Conservation (phyloP, 208 protist species). For the Leishmania tropica region DNA sequence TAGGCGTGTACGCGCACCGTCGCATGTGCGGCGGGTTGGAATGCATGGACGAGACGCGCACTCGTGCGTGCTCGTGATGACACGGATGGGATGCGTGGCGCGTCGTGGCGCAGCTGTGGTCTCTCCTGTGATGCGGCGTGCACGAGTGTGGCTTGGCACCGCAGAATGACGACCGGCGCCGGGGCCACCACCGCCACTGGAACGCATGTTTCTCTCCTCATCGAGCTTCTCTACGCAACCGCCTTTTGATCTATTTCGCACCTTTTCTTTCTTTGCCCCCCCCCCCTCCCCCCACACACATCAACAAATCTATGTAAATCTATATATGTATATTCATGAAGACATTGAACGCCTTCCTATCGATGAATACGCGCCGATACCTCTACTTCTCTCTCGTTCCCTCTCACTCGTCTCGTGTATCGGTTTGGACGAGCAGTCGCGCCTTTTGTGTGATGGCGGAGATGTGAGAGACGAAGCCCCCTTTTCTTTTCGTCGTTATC, state of each 20-base stretch:
- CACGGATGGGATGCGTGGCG: background rate
- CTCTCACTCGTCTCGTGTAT: no score
- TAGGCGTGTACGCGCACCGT: background rate
- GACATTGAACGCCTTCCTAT: background rate
- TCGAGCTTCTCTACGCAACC: background rate
- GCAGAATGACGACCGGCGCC: background rate
- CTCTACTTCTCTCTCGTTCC: background rate
- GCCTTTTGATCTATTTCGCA: slow-evolving; percentile 4
- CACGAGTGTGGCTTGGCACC: background rate
- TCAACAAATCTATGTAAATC: no score
- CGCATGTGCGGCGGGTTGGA: background rate
- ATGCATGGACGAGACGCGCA: background rate
- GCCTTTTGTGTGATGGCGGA: background rate
- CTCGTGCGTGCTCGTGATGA: background rate
- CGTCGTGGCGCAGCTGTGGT: background rate
- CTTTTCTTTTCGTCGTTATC: background rate
- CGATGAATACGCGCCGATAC: background rate
- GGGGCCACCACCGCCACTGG: background rate
- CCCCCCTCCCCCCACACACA: no score
- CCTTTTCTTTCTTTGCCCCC: background rate
- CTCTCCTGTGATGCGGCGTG: background rate
- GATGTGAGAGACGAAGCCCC: background rate
- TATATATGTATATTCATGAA: background rate
- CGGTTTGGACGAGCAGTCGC: background rate
- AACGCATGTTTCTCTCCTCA: background rate